A percentile compares a stretch with the other conserved stretches of the same genome.
Conservation (phyloP, 2,329 filamentous ascomycete genomes). For the Podosphaera fusca region DNA sequence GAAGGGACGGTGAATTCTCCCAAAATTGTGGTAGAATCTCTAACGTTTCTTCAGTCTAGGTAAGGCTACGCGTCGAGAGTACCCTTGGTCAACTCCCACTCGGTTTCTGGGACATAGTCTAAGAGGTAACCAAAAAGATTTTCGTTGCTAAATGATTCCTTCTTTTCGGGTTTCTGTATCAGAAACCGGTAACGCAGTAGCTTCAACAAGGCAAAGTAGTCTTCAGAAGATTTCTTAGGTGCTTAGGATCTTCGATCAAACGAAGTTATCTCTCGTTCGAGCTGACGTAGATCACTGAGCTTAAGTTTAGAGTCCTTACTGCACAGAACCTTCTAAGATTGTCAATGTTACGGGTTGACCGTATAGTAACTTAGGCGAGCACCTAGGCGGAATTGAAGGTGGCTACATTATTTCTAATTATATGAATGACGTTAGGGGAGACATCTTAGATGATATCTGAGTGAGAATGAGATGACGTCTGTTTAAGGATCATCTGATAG, state of each 20-base stretch:
- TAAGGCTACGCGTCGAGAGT: neutral
- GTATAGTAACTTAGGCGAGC: neutral
- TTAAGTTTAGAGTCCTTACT: neutral
- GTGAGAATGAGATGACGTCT: no score
- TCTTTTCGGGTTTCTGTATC: neutral
- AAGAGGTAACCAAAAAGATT: neutral
- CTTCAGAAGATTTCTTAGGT: neutral
- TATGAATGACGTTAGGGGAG: no score
- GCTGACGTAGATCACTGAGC: neutral
- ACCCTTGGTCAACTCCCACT: neutral
- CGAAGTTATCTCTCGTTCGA: neutral
- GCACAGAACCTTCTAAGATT: neutral
- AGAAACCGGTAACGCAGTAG: neutral
- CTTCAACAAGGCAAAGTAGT: neutral
- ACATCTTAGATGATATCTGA: no score
- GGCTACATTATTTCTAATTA: neutral
- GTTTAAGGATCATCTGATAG: no score
- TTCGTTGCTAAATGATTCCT: neutral
- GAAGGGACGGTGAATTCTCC: neutral
- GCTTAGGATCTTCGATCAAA: neutral
- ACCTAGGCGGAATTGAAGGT: neutral
- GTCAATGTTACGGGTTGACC: neutral
- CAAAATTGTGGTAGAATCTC: neutral
- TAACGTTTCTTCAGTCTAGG: neutral
- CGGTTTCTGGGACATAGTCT: neutral